phyloP scores from a whole-genome alignment of 768 basidiomycete genomes.

The Tylopilus felleus region DNA sequence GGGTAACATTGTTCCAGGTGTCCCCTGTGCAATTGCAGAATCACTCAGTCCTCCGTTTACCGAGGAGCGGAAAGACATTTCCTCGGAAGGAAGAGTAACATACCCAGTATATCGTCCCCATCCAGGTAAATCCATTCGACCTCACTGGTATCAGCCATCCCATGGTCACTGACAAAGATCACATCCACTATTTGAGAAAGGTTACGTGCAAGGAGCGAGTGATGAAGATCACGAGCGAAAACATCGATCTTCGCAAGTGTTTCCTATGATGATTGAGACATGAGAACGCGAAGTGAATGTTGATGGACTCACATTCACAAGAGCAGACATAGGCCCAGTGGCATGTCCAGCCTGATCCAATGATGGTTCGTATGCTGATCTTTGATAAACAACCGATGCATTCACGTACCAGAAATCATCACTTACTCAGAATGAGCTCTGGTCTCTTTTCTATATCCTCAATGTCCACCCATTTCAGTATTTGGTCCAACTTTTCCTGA shows the following conservation, averaged over 20 bases:
- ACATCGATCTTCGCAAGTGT: constrained; percentile 66
- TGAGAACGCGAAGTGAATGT: background rate
- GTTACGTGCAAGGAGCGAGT: constrained; percentile 63
- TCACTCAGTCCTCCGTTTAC: background rate
- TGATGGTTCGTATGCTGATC: constrained; percentile 75
- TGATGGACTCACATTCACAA: constrained; percentile 58
- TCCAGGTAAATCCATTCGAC: constrained; percentile 76
- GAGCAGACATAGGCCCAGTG: constrained; percentile 62
- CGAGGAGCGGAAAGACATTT: background rate
- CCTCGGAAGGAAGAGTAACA: background rate
- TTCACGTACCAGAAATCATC: background rate
- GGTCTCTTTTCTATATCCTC: constrained; percentile 62
- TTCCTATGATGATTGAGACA: constrained; percentile 36
- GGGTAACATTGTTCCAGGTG: constrained; percentile 33
- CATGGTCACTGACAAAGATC: constrained; percentile 87
- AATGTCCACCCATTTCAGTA: constrained; percentile 81
- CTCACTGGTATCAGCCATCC: constrained; percentile 88
- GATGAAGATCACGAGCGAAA: constrained; percentile 70
- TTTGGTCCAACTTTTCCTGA: constrained; percentile 68
- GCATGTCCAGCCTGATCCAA: constrained; percentile 82
- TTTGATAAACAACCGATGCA: background rate
- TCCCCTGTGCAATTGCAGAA: constrained; percentile 13
- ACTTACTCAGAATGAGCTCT: constrained; percentile 69
- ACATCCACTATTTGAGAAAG: constrained; percentile 82
- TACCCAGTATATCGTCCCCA: constrained; percentile 34